Percentiles rank a stretch among this genome's conserved stretches.
These are phyloP conservation scores for Calocybe cyanea DNA, from an alignment of 768 basidiomycete species.

Conservation along the genomic window DNA sequence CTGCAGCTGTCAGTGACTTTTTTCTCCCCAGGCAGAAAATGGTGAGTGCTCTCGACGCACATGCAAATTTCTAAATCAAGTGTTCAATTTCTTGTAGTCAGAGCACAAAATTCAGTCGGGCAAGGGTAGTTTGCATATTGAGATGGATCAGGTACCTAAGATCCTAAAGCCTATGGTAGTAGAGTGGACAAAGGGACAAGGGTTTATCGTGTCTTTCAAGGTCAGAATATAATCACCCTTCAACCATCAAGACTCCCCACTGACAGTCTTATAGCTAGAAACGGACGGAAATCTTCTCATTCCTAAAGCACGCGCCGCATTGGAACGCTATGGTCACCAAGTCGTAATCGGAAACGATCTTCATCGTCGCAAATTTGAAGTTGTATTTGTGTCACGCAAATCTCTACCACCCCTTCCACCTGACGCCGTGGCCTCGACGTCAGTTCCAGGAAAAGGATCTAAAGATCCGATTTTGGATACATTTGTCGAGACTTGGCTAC, in stretches of 20 bases:
- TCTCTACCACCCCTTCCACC: conserved; percentile 16
- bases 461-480: conserved; percentile 7
- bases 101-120: conserved; percentile 99
- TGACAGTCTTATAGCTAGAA: conserved; percentile 63
- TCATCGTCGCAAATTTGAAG: conserved; percentile 86
- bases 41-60: conserved; percentile 44
- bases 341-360: conserved; percentile 96
- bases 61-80: neutral
- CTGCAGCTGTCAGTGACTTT: conserved; percentile 97
- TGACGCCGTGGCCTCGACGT: conserved; percentile 6
- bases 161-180: conserved; percentile 89
- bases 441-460: conserved; percentile 1
- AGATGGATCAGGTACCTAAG: conserved; percentile 99
- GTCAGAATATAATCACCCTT: conserved; percentile 35
- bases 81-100: conserved; percentile 51
- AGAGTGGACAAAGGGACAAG: conserved; percentile 82
- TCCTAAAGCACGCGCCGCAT: conserved; percentile 84
- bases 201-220: conserved; percentile 97
- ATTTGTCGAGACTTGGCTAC: conserved; percentile 62
- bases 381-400: conserved; percentile 80
- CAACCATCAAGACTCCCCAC: neutral
- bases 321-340: conserved; percentile 95
- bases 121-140: conserved; percentile 87
- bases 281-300: conserved; percentile 81
- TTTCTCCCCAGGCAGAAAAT: conserved; percentile 90